Base-by-base conservation (phyloP, 1,139 yeast species). In the Magnusiomyces ingens region DNA sequence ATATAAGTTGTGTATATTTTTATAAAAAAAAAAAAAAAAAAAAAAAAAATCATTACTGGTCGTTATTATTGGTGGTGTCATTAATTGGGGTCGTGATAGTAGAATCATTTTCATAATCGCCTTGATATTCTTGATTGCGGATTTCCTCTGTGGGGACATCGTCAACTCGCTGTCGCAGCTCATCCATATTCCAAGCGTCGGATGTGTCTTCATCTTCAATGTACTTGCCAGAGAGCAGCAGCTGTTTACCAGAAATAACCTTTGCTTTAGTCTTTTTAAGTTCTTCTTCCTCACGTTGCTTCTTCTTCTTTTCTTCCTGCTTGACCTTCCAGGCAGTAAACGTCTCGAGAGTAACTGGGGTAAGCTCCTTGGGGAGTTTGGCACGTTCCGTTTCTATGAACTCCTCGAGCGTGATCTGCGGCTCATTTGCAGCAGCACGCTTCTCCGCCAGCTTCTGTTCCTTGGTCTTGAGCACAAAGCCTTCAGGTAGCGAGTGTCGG, bases 401-500 rank as follows among this genome's bases (percentile, higher is more conserved):
- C 60, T 94, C 99, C 71, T 94, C 99, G 63, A 94, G 76, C 1
- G 98, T 88, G 64, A 94, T 87, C 74, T 85, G 84, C 53, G 96
- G 96, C 64, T 88, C 90, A 56, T 80, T 77, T 51, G 90, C 97
- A 36, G 82, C 80, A 19, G 95, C 96, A 69, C 85, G 77, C 66
- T 84, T 85, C 71, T 93, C 99, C 65, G 90, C 73, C 66, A 91
- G 80, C 77, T 87, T 85, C 70, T 94, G 96, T 69, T 93, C 99
- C 72, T 90, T 91, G 48, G 99, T 93, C 77, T 93, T 94, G 72
- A 94, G 80, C 53, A 89, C 95, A 70, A 90, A 94, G 1, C 99
- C 99, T 48, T 94, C 90, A 45, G 99, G 99, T 64, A 94, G 77
- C n/a, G 98, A 85, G 71, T 94, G 99, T 70, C 80, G 83, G 75